Percentiles rank a stretch among this genome's conserved stretches.
Evolutionary conservation across 2,329 filamentous ascomycete species (phyloP).

Genomic region (Dothideomycetidae sp.): DNA sequence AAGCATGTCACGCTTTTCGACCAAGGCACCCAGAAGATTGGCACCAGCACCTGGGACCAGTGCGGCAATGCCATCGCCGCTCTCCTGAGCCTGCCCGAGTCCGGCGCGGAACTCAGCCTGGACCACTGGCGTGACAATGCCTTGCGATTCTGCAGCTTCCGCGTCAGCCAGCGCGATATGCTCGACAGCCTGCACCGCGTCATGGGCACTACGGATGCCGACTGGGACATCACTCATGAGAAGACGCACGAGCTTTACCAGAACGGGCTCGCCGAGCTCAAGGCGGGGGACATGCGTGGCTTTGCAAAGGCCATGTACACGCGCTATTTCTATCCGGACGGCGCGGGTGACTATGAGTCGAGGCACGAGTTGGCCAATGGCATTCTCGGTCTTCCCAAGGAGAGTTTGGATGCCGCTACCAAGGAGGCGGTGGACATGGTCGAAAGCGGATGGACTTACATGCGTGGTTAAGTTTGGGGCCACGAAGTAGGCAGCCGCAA

Average conservation of each 20-base stretch:
- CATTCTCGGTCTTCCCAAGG: slow-evolving; percentile 41
- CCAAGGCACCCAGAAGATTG: slow-evolving; percentile 43
- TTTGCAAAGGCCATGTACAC: slow-evolving; percentile 42
- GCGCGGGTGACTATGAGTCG: slow-evolving; percentile 26
- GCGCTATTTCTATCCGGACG: slow-evolving; percentile 34
- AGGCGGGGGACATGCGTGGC: slow-evolving; percentile 30
- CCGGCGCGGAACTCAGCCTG: slow-evolving; percentile 25
- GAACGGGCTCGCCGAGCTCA: slow-evolving; percentile 33
- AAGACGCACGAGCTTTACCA: slow-evolving; percentile 33
- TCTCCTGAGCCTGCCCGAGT: slow-evolving; percentile 27
- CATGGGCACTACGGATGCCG: slow-evolving; percentile 40
- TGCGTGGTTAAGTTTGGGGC: too few relatives aligned
- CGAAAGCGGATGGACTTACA: too few relatives aligned
- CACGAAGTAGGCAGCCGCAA: too few relatives aligned
- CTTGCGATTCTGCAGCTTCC: slow-evolving; percentile 43
- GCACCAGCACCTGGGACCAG: slow-evolving; percentile 46
- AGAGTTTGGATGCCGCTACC: slow-evolving; percentile 45
- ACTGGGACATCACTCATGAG: slow-evolving; percentile 46
- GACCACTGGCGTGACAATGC: slow-evolving; percentile 34
- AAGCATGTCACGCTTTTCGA: slow-evolving; percentile 29
- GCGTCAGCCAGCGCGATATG: slow-evolving; percentile 49
- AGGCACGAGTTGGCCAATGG: slow-evolving; percentile 34
- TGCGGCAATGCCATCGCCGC: slow-evolving; percentile 38
- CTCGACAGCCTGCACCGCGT: slow-evolving; percentile 46
- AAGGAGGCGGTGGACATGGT: slow-evolving; percentile 35